These are phyloP conservation scores for Lentithecium fluviatile DNA, from an alignment of 495 filamentous ascomycete species.

Conservation along the genomic window DNA sequence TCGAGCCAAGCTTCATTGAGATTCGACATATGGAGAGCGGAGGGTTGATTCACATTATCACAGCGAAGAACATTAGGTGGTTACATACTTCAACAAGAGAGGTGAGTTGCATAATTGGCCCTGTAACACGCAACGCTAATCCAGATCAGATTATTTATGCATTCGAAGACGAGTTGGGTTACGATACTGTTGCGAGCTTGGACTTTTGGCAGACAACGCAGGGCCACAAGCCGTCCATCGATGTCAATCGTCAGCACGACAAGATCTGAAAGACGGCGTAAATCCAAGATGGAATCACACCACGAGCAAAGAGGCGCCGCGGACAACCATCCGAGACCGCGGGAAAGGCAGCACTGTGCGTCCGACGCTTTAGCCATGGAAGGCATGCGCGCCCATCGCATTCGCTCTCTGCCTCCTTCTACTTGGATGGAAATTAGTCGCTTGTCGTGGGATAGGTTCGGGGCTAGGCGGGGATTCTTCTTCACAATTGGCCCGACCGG, in stretches of 20 bases:
- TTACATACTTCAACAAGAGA: constrained; percentile 94
- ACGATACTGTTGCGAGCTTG: constrained; percentile 90
- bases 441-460: background rate
- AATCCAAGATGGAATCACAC: background rate
- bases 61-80: constrained; percentile 93
- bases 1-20: constrained; percentile 98
- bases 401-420: too few relatives aligned
- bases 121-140: background rate
- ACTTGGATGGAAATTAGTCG: background rate
- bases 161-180: constrained; percentile 90
- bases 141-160: constrained; percentile 80
- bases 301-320: background rate
- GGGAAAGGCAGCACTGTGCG: background rate
- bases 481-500: constrained; percentile 1
- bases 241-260: constrained; percentile 7
- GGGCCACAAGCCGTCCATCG: constrained; percentile 15
- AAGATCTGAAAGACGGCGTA: constrained; percentile 6
- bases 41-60: constrained; percentile 87
- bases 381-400: too few relatives aligned
- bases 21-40: constrained; percentile 91
- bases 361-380: too few relatives aligned
- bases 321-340: background rate
- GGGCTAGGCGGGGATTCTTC: background rate
- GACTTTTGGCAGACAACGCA: constrained; percentile 74
- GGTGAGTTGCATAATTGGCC: constrained; percentile 54